Evolutionary conservation across 306 rosid species (phyloP).

Genomic region (Cucurbita pepo): DNA sequence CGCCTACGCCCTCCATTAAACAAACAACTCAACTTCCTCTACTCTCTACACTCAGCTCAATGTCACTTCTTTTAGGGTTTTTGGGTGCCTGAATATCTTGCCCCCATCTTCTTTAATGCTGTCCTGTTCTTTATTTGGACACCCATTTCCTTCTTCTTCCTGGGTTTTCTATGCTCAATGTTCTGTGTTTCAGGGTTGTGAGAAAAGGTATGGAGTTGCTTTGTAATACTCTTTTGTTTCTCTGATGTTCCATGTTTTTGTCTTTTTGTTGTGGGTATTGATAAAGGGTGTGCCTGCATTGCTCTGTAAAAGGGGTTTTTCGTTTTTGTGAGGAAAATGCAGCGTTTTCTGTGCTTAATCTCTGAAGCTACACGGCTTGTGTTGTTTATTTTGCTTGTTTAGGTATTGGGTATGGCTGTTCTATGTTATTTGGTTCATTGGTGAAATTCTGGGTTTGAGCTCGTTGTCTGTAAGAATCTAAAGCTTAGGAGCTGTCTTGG

Average conservation of each 20-base stretch:
- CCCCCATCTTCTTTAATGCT: conserved; percentile 55
- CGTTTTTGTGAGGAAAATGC: conserved; percentile 24
- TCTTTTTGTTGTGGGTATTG: background rate
- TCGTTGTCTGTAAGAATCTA: background rate
- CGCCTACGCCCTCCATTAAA: conserved; percentile 22
- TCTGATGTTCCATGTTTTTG: background rate
- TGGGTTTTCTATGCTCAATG: conserved; percentile 21
- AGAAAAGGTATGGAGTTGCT: conserved; percentile 13
- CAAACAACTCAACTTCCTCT: background rate
- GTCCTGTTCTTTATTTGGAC: conserved; percentile 23
- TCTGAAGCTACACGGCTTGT: conserved; percentile 9
- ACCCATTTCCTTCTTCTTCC: conserved; percentile 32
- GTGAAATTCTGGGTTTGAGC: background rate
- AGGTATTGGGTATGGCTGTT: background rate
- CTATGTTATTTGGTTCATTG: background rate
- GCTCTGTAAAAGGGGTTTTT: conserved; percentile 21
- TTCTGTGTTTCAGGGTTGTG: conserved; percentile 7
- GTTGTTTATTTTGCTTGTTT: conserved; percentile 13
- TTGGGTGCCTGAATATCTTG: conserved; percentile 17
- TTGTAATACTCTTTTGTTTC: background rate
- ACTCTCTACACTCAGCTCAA: background rate
- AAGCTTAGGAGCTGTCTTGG: background rate
- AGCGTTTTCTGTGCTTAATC: conserved; percentile 30
- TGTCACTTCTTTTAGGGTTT: conserved; percentile 13
- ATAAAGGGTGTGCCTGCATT: conserved; percentile 12